Evolutionary conservation across 176 grass and related monocot genomes (phyloP), one percentile per base, ranked within the genome.

Genomic region (Rhynchospora pubera): DNA sequence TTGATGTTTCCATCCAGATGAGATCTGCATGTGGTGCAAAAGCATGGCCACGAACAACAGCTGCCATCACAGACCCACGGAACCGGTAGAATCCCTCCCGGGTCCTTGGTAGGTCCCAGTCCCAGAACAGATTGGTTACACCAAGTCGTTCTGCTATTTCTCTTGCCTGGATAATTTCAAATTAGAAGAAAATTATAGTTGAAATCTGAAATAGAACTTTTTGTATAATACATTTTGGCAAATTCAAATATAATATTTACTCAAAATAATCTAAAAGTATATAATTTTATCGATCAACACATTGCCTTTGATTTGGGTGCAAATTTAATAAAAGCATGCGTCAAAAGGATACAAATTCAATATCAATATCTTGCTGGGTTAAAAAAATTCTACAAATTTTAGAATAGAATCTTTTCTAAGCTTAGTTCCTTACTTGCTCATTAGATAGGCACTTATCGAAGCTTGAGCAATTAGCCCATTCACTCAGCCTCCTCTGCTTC

Each of bases 1-100:
- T 94, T 13, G 92, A 97, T 26, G 94, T 97, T 82, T 97, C 94
- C 94, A 97, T 92, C 94, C 94, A 94, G 24, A 94, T 89, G 61
- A 97, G 69, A 87, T 97, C 94, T 44, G 94, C 87, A 48, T 92
- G 92, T 16, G 85, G 0, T 75, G 90, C 80, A 79, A 97, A 97
- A 44, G 92, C 87, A 30, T 92, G 77, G 0, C 90, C 92, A n/a
- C 88, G 85, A 39, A 94, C 85, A 1, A 97, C 90, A 1, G 94
- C 94, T 0, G 94, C 92, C 19, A 24, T 79, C 42, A 97, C 92
- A 3, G 94, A 97, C 53, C 91, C 94, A 28, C 68, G 34, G 86
- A 97, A 97, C 11, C 92, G 84, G 83, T 97, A 97, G 86, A 97
- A 97, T 0, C 94, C 94, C 64, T 97, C 94, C 79, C 94, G 57